A percentile compares a stretch with the other conserved stretches of the same genome.
Evolutionary conservation across 1,284 basidiomycete genomes (phyloP).

Genomic region (Fomitopsis schrenkii): DNA sequence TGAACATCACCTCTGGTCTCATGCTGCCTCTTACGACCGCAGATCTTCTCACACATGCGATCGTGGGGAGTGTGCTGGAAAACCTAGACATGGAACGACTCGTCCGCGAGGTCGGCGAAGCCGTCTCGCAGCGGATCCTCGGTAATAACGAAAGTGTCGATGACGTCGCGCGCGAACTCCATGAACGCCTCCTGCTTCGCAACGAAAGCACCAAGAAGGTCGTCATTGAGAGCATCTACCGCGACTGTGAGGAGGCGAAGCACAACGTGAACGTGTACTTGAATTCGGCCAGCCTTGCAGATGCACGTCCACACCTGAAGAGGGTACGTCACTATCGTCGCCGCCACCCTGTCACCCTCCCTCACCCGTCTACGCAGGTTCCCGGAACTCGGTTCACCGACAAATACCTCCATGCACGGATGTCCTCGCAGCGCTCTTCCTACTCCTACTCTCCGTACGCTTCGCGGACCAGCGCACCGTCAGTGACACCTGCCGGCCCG

Average conservation of each 20-base stretch:
- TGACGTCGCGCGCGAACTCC: conserved; percentile 90
- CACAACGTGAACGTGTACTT: conserved; percentile 92
- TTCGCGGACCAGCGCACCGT: conserved; percentile 35
- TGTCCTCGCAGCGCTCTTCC: conserved; percentile 48
- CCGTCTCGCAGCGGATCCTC: conserved; percentile 89
- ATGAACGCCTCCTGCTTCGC: conserved; percentile 85
- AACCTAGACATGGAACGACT: conserved; percentile 98
- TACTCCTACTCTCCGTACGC: conserved; percentile 48
- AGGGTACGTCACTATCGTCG: conserved; percentile 50
- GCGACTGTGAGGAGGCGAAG: conserved; percentile 80
- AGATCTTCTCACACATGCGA: conserved; percentile 94
- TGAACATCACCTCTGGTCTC: conserved; percentile 87
- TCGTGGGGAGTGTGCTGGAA: conserved; percentile 95
- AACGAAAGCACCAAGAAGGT: conserved; percentile 98
- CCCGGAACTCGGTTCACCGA: conserved; percentile 91
- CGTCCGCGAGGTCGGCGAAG: conserved; percentile 89
- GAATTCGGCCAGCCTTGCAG: conserved; percentile 66
- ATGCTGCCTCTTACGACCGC: conserved; percentile 97
- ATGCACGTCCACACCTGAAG: conserved; percentile 79
- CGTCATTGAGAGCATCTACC: conserved; percentile 95
- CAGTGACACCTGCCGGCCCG: conserved; percentile 28
- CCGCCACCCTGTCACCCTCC: background rate
- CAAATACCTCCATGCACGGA: conserved; percentile 81
- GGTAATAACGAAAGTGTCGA: conserved; percentile 92
- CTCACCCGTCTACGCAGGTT: conserved; percentile 48